Evolutionary conservation across 1,284 basidiomycete genomes (phyloP).

Genomic region (Vanrija humicola): DNA sequence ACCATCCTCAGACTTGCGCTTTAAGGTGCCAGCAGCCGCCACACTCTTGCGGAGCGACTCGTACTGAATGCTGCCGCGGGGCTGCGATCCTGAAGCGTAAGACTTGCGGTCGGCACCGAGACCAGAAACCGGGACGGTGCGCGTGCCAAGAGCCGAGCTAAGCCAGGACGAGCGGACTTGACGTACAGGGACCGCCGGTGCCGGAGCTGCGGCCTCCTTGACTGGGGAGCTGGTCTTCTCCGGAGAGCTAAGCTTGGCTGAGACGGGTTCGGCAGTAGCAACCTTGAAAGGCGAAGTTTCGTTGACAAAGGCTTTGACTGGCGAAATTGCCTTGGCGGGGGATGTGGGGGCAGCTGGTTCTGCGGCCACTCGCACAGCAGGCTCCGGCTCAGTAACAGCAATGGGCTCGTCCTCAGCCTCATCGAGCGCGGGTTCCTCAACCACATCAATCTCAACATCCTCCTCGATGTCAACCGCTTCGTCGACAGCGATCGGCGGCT

Average conservation of each 20-base stretch:
- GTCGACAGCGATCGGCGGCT: slow-evolving; percentile 8
- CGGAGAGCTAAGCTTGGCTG: background rate
- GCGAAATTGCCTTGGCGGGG: slow-evolving; percentile 1
- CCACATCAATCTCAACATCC: background rate
- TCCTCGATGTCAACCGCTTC: background rate
- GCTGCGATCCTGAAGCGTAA: background rate
- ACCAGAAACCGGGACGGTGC: slow-evolving; percentile 19
- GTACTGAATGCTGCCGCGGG: slow-evolving; percentile 8
- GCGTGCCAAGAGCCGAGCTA: slow-evolving; percentile 39
- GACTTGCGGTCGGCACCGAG: slow-evolving; percentile 7
- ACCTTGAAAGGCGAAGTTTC: background rate
- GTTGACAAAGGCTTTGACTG: background rate
- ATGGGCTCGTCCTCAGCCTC: background rate
- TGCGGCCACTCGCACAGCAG: background rate
- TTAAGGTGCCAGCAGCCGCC: slow-evolving; percentile 25
- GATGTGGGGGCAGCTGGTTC: background rate
- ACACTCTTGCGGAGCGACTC: slow-evolving; percentile 29
- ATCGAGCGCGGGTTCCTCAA: background rate
- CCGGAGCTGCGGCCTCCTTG: background rate
- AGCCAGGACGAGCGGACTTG: slow-evolving; percentile 47
- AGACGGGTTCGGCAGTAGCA: background rate
- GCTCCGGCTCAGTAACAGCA: background rate
- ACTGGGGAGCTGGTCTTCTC: background rate
- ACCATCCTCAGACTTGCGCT: slow-evolving; percentile 38
- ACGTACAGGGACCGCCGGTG: slow-evolving; percentile 18